Evolutionary conservation across 352 stramenopile genomes (phyloP), one percentile per base, ranked within the genome.

Genomic region (Peronospora tabacina): DNA sequence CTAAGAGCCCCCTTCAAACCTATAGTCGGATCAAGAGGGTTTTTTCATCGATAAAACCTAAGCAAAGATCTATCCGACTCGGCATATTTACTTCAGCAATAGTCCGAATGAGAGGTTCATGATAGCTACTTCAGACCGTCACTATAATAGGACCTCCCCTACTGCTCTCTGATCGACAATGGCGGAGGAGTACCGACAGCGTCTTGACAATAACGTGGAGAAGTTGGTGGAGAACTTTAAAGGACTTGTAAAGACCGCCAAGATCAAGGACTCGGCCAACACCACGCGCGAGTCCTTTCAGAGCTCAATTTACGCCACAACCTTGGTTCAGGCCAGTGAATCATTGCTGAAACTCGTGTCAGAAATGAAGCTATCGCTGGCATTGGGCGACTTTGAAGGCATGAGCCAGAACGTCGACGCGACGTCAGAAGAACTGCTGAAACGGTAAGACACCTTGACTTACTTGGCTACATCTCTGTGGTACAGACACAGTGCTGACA

Each of bases 191-290:
- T 91, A 88, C 38, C 75, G 80, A 29, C 80, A 88, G 73, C 77
- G 80, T 30, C 65, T 91, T 20, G 80, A 91, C 56, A 91, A 89
- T 61, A 91, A 89, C 53, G 80, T 89, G 44, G 80, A 91, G 72
- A 89, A 88, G 75, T 67, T 91, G 46, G 75, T 91, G 49, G 80
- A 91, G 68, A 91, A 91, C 53, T 91, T 88, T 61, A 83, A 82
- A 55, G 77, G 78, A n/a, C 63, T 91, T 29, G 63, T 91, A 20
- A 88, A 87, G 68, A 85, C 75, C 13, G 66, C 77, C 35, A 86
- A 85, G 57, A 83, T 91, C 50, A 86, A 85, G 55, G 80, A 91
- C 70, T 70, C 75, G 42, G 77, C 73, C 35, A 87, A 89, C 59
- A 89, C 74, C n/a, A 73, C 80, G 28, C 73, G 80, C 35, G 76